Base-by-base conservation (phyloP, 2,329 filamentous ascomycete species). In the Ophiosphaerella korrae region DNA sequence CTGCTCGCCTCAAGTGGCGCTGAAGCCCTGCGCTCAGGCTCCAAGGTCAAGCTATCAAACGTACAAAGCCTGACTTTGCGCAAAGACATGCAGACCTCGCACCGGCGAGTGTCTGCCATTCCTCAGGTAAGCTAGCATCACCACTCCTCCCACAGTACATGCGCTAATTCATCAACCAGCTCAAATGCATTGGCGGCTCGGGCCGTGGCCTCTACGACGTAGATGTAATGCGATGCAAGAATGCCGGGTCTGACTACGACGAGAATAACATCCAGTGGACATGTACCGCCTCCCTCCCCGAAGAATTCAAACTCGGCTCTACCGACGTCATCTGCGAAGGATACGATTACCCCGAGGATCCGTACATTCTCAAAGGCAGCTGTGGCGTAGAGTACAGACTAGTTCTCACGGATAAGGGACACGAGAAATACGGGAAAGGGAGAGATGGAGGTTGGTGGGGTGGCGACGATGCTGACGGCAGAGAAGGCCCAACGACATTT, bases 301-400 rank as follows among this genome's bases (percentile, higher is more conserved):
- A 78, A 9, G 84, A 87, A 58, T 85, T 87, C 74, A 88, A 87
- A 74, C 84, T 97, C 24, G 92, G 90, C 50, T 82, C 84, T 54
- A 97, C 93, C 9, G 92, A 97, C 55, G 93, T 97, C 48, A 80
- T 92, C 9, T 99, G 94, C 74, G 93, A 99, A 70, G 93, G 94
- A 9, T 97, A 96, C 75, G 78, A 83, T 50, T 80, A 78, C 12
- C 75, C 87, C 0, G 84, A 93, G 40, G 94, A 97, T 71, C 85
- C 85, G 0, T 95, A 91, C 72, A 83, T 97, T n/a, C 77, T 97
- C 46, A 92, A 89, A 66, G 94, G 94, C 18, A 94, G 89, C 72
- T 97, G 93, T 74, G 94, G 89, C 12, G 92, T 96, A 21, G 90
- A 96, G 75, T 97, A 97, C 74, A 82, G 88, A 12, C 75, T 97